A percentile compares a stretch with the other conserved stretches of the same genome.
Conservation (phyloP, 257 asterid genomes). For the Gentiana dahurica region DNA sequence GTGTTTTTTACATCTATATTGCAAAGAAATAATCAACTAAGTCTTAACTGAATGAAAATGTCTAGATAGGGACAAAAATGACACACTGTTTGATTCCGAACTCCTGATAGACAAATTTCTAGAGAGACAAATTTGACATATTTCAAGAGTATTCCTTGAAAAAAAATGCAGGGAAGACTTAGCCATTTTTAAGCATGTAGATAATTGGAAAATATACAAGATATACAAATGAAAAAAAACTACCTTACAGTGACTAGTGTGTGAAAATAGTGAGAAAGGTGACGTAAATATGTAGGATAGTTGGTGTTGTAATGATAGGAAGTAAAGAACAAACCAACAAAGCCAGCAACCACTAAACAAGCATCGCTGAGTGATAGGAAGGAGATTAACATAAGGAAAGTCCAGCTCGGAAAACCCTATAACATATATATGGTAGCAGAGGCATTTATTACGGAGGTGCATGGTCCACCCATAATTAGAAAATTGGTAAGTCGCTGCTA, state of each 20-base stretch:
- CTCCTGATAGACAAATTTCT: no score
- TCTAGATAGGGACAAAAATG: slow-evolving; percentile 27
- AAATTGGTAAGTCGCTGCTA: no score
- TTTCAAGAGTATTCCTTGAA: no score
- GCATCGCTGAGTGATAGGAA: slow-evolving; percentile 33
- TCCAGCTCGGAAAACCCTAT: slow-evolving; percentile 48
- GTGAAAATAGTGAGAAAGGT: slow-evolving; percentile 1
- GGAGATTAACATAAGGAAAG: slow-evolving; percentile 21
- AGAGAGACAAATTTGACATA: no score
- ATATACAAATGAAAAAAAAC: not conserved
- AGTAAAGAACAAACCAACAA: slow-evolving; percentile 38
- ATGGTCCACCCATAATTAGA: slow-evolving; percentile 2
- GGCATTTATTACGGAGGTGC: slow-evolving; percentile 43
- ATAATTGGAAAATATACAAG: slow-evolving; percentile 1
- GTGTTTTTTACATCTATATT: no score
- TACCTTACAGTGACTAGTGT: slow-evolving; percentile 8
- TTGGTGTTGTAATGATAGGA: slow-evolving; percentile 2
- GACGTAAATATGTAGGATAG: slow-evolving; percentile 2
- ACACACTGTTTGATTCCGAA: not conserved
- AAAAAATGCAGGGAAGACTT: slow-evolving; percentile 23
- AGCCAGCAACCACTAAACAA: slow-evolving; percentile 37
- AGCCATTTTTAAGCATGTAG: slow-evolving; percentile 10
- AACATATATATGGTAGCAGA: slow-evolving; percentile 27
- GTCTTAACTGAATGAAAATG: no score
- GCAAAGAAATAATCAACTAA: no score